Conservation (phyloP, 495 filamentous ascomycete species). For the Neurospora sp. region DNA sequence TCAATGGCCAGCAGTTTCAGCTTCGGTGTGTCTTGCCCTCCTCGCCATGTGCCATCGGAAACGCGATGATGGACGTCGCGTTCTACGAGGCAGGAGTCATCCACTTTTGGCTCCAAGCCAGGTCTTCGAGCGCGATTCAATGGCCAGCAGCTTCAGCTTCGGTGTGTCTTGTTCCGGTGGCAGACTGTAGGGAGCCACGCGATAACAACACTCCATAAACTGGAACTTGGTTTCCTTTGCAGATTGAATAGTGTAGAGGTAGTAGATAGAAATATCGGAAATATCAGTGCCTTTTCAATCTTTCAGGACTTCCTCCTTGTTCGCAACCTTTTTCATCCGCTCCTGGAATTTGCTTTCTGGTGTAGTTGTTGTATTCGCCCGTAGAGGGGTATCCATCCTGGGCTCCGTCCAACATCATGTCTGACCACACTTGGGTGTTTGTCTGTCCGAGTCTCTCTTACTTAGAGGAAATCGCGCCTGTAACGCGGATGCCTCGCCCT, state of each 20-base stretch:
- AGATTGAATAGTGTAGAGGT: no score
- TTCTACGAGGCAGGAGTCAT: no score
- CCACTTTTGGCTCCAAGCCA: no score
- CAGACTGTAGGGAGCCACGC: not conserved
- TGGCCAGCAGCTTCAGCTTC: slow-evolving; percentile 3
- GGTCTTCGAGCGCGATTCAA: slow-evolving; percentile 1
- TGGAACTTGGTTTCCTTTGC: not conserved
- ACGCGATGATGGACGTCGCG: no score
- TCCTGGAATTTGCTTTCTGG: not conserved
- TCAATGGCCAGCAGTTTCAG: slow-evolving; percentile 4
- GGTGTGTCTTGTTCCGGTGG: not conserved
- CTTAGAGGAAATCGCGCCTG: not conserved
- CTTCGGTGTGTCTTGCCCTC: not conserved
- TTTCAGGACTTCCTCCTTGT: not conserved
- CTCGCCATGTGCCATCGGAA: no score
- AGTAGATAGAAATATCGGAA: not conserved
- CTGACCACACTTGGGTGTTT: not conserved
- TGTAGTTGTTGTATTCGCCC: not conserved
- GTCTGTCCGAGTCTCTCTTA: not conserved
- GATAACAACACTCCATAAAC: not conserved
- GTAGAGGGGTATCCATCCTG: not conserved
- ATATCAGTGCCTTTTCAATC: not conserved
- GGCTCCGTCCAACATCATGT: not conserved
- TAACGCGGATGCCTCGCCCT: not conserved
- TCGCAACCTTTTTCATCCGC: not conserved